phyloP scores from a whole-genome alignment of 2,329 filamentous ascomycete genomes.

The Beauveria sp. region DNA sequence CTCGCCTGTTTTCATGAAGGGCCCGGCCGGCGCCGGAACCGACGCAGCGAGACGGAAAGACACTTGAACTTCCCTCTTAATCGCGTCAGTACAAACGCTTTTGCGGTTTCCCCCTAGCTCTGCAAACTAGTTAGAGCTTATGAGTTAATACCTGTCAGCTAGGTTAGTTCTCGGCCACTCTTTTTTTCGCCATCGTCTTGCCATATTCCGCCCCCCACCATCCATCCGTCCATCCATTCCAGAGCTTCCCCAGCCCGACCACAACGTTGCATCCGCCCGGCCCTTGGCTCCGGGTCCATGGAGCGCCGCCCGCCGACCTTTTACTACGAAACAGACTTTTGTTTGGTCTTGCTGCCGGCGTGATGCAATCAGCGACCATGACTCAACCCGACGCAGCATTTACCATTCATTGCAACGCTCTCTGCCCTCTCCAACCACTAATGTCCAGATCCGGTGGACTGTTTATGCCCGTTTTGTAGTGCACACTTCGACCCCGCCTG shows the following conservation, averaged over 20 bases:
- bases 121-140: no score
- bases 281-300: background rate
- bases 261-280: constrained; percentile 16
- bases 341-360: no score
- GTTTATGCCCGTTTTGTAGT: no score
- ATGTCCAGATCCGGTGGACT: no score
- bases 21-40: no score
- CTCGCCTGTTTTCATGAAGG: no score
- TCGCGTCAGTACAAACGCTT: no score
- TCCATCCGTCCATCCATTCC: constrained; percentile 2
- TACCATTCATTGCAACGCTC: background rate
- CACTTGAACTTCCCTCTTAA: no score
- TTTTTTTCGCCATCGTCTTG: background rate
- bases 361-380: background rate
- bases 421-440: no score
- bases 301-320: background rate
- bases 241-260: constrained; percentile 6
- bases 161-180: background rate
- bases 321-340: background rate
- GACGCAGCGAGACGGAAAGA: no score
- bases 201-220: background rate
- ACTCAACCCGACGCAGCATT: background rate
- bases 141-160: no score
- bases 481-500: background rate
- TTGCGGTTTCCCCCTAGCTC: no score